Conservation (phyloP, 306 rosid species). For the Begonia loranthoides region DNA sequence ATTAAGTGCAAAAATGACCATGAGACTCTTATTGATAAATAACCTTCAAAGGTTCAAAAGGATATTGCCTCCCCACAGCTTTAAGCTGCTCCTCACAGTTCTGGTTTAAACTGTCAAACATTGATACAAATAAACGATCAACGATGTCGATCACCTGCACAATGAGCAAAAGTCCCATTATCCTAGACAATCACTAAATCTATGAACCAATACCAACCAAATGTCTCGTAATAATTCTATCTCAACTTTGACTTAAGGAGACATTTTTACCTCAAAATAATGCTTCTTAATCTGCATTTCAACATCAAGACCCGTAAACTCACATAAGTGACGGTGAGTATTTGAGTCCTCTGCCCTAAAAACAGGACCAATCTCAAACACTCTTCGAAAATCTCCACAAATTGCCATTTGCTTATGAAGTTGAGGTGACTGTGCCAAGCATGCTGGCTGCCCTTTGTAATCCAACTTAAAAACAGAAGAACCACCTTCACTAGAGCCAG, state of each 20-base stretch:
- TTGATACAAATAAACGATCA: constrained; percentile 52
- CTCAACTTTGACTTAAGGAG: no score
- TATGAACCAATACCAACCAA: no score
- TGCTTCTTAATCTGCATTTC: constrained; percentile 82
- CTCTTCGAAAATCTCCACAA: constrained; percentile 74
- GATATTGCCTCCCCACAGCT: constrained; percentile 68
- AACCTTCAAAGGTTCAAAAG: constrained; percentile 91
- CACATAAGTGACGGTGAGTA: constrained; percentile 90
- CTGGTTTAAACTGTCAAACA: constrained; percentile 61
- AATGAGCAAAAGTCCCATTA: constrained; percentile 3
- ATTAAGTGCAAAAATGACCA: no score
- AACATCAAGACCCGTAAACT: constrained; percentile 86
- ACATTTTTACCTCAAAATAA: constrained; percentile 61
- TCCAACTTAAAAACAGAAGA: constrained; percentile 80
- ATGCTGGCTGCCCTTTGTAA: constrained; percentile 79
- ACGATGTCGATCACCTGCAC: constrained; percentile 80
- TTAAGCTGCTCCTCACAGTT: constrained; percentile 59
- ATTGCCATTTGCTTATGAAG: constrained; percentile 95
- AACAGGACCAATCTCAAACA: constrained; percentile 82
- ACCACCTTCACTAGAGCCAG: constrained; percentile 97
- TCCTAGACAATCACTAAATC: no score
- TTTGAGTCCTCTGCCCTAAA: constrained; percentile 83
- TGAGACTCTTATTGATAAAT: neutral
- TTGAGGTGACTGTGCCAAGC: constrained; percentile 97
- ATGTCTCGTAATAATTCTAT: no score